A percentile compares a stretch with the other conserved stretches of the same genome.
These are phyloP conservation scores for Gymnopilus dilepis DNA, from an alignment of 768 basidiomycete species.

Conservation along the genomic window DNA sequence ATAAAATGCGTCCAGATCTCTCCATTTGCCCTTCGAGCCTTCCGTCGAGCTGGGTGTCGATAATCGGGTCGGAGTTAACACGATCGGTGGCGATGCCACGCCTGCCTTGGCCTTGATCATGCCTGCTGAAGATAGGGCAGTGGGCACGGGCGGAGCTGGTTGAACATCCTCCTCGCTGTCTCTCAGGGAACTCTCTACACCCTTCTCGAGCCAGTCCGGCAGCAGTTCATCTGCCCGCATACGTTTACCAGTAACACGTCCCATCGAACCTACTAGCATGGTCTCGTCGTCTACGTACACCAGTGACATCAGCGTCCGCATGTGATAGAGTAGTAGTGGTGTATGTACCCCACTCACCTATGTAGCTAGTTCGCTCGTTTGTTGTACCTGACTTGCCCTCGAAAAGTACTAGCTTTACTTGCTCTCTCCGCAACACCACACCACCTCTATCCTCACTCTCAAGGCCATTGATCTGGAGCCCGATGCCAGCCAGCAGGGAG, in stretches of 20 bases:
- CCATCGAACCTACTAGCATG: conserved; percentile 68
- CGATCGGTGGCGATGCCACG: conserved; percentile 48
- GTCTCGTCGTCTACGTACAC: conserved; percentile 40
- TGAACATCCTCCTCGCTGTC: conserved; percentile 64
- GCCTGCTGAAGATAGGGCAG: conserved; percentile 45
- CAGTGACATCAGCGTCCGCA: not conserved
- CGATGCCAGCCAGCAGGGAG: conserved; percentile 66
- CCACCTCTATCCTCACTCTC: conserved; percentile 60
- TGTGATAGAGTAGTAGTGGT: not conserved
- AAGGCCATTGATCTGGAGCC: conserved; percentile 36
- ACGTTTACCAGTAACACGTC: conserved; percentile 60
- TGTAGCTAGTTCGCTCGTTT: conserved; percentile 42
- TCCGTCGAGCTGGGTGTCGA: conserved; percentile 49
- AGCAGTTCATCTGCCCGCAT: conserved; percentile 57
- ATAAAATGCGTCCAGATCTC: conserved; percentile 81
- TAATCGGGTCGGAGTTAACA: conserved; percentile 59
- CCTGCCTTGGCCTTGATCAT: conserved; percentile 27
- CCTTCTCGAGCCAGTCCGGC: conserved; percentile 89
- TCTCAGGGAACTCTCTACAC: conserved; percentile 78
- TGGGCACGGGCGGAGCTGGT: conserved; percentile 37
- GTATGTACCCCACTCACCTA: conserved; percentile 31
- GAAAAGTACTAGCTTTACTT: conserved; percentile 80
- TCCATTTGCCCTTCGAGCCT: conserved; percentile 50
- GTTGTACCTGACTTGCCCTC: conserved; percentile 66
- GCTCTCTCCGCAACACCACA: conserved; percentile 82